A percentile compares a stretch with the other conserved stretches of the same genome.
phyloP scores from a whole-genome alignment of 73 alveolate genomes.

The Symbiodinium natans region DNA sequence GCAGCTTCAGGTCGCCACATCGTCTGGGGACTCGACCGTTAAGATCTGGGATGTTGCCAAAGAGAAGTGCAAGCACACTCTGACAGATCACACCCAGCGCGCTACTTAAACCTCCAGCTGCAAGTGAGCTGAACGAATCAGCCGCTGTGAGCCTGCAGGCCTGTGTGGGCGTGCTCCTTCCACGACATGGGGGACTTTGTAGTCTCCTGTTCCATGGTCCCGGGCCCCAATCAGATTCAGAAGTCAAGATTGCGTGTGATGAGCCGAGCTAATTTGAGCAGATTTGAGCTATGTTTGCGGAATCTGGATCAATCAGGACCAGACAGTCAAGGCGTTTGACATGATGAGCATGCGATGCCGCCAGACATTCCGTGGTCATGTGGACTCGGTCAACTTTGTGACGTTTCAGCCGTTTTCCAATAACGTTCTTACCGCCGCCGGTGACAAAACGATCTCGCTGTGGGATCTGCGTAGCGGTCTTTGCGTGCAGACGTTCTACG shows the following conservation, averaged over 20 bases:
- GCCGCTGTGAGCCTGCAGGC: slow-evolving; percentile 20
- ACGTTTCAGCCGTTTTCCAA: slow-evolving; percentile 98
- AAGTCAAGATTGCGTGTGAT: background rate
- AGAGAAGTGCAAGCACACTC: slow-evolving; percentile 99
- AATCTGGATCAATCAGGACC: slow-evolving; percentile 95
- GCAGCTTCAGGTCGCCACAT: slow-evolving; percentile 59
- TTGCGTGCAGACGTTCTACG: slow-evolving; percentile 99
- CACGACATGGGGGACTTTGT: slow-evolving; percentile 99
- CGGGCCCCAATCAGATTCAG: background rate
- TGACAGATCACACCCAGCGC: slow-evolving; percentile 98
- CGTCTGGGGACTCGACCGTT: slow-evolving; percentile 99
- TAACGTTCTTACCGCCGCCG: slow-evolving; percentile 99
- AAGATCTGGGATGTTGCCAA: slow-evolving; percentile 99
- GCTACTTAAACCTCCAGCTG: slow-evolving; percentile 86
- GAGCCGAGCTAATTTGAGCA: background rate
- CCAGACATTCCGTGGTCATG: slow-evolving; percentile 99
- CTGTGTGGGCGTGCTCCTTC: slow-evolving; percentile 94
- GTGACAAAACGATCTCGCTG: slow-evolving; percentile 99
- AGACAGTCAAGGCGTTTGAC: slow-evolving; percentile 98
- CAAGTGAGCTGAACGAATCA: slow-evolving; percentile 2
- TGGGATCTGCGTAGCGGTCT: slow-evolving; percentile 99
- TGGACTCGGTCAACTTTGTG: slow-evolving; percentile 99
- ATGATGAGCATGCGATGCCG: slow-evolving; percentile 95
- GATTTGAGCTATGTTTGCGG: background rate
- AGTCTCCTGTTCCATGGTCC: slow-evolving; percentile 97